Percentiles rank a stretch among this genome's conserved stretches.
phyloP scores from a whole-genome alignment of 805 yeast genomes.

The Monosporozyma yasuniensis region DNA sequence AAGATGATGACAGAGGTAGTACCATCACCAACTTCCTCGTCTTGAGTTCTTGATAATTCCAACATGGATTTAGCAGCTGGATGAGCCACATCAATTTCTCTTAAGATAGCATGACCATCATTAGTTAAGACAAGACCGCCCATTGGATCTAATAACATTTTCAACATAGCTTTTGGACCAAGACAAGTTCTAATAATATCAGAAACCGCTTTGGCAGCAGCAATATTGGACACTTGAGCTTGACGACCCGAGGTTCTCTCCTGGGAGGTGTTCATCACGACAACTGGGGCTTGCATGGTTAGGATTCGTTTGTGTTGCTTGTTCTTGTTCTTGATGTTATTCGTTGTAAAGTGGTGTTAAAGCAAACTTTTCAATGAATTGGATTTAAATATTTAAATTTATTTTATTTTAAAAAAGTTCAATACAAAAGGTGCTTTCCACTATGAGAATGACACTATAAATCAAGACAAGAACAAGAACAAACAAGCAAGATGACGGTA shows the following conservation, averaged over 20 bases:
- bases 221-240: conserved; percentile 93
- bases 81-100: conserved; percentile 96
- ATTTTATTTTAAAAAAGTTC: not conserved
- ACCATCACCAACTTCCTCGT: conserved; percentile 98
- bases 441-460: not conserved
- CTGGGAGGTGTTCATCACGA: conserved; percentile 75
- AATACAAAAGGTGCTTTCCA: too few relatives aligned
- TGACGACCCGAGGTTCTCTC: conserved; percentile 94
- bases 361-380: not conserved
- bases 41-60: conserved; percentile 93
- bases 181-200: conserved; percentile 96
- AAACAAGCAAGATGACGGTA: not conserved
- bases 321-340: not conserved
- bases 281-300: conserved; percentile 71
- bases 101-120: conserved; percentile 95
- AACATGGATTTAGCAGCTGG: conserved; percentile 99
- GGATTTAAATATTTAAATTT: not conserved
- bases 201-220: conserved; percentile 99
- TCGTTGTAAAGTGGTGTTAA: too few relatives aligned
- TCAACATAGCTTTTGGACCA: conserved; percentile 98
- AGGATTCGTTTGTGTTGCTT: not conserved
- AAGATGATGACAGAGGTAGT: conserved; percentile 94
- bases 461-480: not conserved
- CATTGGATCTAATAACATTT: conserved; percentile 91
- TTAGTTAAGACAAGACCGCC: conserved; percentile 94